These are phyloP conservation scores for Naumovozyma castellii DNA, from an alignment of 805 yeast genomes.

Conservation along the genomic window DNA sequence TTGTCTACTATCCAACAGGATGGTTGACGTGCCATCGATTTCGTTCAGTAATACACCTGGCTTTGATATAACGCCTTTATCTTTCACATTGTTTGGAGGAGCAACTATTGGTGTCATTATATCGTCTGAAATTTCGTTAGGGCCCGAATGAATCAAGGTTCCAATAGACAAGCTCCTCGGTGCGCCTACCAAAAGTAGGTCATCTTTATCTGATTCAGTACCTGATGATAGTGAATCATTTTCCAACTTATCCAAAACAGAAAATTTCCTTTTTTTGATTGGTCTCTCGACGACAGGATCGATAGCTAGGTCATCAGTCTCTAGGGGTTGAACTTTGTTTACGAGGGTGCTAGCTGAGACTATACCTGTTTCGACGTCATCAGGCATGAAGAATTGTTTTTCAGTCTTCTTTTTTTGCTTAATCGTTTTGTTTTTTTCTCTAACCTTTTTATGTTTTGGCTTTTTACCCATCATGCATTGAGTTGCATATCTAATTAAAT, in stretches of 20 bases:
- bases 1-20: no score
- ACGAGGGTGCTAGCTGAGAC: slow-evolving; percentile 42
- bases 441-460: slow-evolving; percentile 9
- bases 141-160: no score
- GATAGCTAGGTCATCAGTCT: slow-evolving; percentile 1
- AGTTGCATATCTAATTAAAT: slow-evolving; percentile 58
- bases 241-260: slow-evolving; percentile 10
- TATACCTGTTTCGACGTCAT: slow-evolving; percentile 58
- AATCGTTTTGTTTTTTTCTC: slow-evolving; percentile 7
- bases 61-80: no score
- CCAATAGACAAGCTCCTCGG: no score
- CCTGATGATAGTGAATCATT: slow-evolving; percentile 8
- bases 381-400: slow-evolving; percentile 65
- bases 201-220: background rate
- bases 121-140: no score
- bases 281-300: slow-evolving; percentile 1
- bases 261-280: slow-evolving; percentile 1
- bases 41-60: no score
- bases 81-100: no score
- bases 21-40: no score
- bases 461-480: slow-evolving; percentile 44
- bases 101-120: no score
- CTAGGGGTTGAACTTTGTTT: slow-evolving; percentile 14
- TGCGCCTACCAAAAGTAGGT: background rate
- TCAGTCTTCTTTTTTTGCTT: slow-evolving; percentile 13